Conservation (phyloP, 1,139 yeast genomes). For the Spathaspora jeffriesii region DNA sequence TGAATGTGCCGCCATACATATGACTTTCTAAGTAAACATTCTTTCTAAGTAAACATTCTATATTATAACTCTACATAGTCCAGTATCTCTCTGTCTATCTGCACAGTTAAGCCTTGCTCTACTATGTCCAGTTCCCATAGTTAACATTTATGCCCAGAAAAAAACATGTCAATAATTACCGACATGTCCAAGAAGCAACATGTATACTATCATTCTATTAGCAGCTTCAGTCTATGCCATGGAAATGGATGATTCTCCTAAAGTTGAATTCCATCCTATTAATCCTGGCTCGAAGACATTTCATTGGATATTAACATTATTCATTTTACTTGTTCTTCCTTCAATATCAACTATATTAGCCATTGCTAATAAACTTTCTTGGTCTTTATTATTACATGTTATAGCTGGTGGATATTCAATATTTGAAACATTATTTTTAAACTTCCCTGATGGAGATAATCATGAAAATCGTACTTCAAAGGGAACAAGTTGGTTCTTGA, state of each 20-base stretch:
- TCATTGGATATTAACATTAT: slow-evolving; percentile 61
- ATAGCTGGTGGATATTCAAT: slow-evolving; percentile 50
- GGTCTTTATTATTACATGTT: slow-evolving; percentile 49
- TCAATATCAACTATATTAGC: slow-evolving; percentile 56
- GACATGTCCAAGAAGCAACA: not conserved
- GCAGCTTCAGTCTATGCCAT: slow-evolving; percentile 5
- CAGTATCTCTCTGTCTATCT: too few relatives aligned
- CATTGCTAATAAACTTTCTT: slow-evolving; percentile 49
- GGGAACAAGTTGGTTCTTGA: slow-evolving; percentile 65
- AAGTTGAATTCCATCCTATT: slow-evolving; percentile 42
- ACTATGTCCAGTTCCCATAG: too few relatives aligned
- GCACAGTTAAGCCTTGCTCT: too few relatives aligned
- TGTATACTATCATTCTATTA: not conserved
- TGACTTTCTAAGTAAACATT: too few relatives aligned
- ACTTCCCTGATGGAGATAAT: slow-evolving; percentile 63
- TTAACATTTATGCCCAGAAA: too few relatives aligned
- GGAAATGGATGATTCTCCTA: slow-evolving; percentile 32
- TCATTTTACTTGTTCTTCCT: slow-evolving; percentile 50
- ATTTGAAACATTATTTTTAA: slow-evolving; percentile 54
- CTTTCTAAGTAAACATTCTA: too few relatives aligned
- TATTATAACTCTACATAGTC: too few relatives aligned
- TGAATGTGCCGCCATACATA: too few relatives aligned
- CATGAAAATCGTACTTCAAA: slow-evolving; percentile 67
- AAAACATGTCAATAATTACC: too few relatives aligned
- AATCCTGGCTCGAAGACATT: slow-evolving; percentile 55